These are phyloP conservation scores for Penicillium turbatum DNA, from an alignment of 495 filamentous ascomycete species.

Conservation along the genomic window DNA sequence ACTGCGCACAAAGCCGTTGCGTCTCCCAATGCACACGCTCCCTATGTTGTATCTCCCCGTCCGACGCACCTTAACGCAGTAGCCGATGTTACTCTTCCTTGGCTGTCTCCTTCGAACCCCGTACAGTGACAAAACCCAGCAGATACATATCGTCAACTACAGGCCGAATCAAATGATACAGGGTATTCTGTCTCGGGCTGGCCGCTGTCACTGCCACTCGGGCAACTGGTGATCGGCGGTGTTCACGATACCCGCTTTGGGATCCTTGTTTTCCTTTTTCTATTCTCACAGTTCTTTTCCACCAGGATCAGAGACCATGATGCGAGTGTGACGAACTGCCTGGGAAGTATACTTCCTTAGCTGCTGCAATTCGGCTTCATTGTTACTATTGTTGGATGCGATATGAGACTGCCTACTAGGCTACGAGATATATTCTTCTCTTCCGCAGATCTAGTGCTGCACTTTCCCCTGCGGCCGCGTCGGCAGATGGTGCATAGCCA, in stretches of 20 bases:
- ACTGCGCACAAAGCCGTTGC: background rate
- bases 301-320: background rate
- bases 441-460: background rate
- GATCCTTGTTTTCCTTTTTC: background rate
- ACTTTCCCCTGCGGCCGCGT: background rate
- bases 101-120: background rate
- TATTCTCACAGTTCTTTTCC: background rate
- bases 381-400: conserved; percentile 4
- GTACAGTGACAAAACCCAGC: background rate
- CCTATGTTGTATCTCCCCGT: background rate
- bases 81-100: background rate
- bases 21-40: conserved; percentile 4
- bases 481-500: conserved; percentile 8
- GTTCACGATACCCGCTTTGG: background rate
- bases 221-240: conserved; percentile 2
- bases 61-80: too few species aligned
- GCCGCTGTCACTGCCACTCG: conserved; percentile 2
- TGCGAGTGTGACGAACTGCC: background rate
- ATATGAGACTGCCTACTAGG: conserved; percentile 7
- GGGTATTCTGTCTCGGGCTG: conserved; percentile 2
- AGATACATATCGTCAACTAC: background rate
- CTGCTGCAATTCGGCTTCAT: background rate
- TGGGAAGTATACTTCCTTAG: too few species aligned
- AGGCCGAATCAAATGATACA: background rate
- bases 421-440: background rate